These are phyloP conservation scores for Epithemia pelagica DNA, from an alignment of 108 stramenopile species.

Conservation along the genomic window DNA sequence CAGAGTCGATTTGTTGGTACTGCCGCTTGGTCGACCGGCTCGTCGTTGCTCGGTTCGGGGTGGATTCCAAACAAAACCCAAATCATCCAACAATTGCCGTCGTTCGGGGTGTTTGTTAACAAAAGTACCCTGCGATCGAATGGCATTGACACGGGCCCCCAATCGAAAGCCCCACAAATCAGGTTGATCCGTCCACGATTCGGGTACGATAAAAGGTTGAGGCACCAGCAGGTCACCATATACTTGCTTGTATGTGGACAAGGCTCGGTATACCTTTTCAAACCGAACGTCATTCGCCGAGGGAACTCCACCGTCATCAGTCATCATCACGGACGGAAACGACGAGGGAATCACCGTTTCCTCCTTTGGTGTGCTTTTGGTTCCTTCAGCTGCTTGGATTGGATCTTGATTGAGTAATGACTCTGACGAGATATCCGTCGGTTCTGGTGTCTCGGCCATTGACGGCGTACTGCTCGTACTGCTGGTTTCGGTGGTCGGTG, in stretches of 20 bases:
- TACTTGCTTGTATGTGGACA: slow-evolving; percentile 69
- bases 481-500: background rate
- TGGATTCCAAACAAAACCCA: slow-evolving; percentile 83
- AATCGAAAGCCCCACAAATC: slow-evolving; percentile 73
- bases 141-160: slow-evolving; percentile 85
- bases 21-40: slow-evolving; percentile 26
- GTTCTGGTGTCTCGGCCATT: background rate
- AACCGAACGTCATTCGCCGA: slow-evolving; percentile 71
- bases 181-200: slow-evolving; percentile 52
- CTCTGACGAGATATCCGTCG: background rate
- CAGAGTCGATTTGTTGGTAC: background rate
- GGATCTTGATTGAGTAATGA: background rate
- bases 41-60: slow-evolving; percentile 45
- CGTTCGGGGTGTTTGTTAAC: slow-evolving; percentile 65
- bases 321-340: slow-evolving; percentile 6
- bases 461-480: background rate
- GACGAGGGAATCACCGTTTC: slow-evolving; percentile 37
- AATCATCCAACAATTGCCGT: slow-evolving; percentile 51
- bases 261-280: slow-evolving; percentile 68
- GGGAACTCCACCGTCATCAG: slow-evolving; percentile 11
- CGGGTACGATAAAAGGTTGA: slow-evolving; percentile 80
- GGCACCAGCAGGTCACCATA: slow-evolving; percentile 86
- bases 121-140: slow-evolving; percentile 84
- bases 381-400: background rate
- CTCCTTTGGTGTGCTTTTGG: too few species aligned